A percentile compares a stretch with the other conserved stretches of the same genome.
Evolutionary conservation across 805 yeast species (phyloP).

Genomic region (Teunomyces stri): DNA sequence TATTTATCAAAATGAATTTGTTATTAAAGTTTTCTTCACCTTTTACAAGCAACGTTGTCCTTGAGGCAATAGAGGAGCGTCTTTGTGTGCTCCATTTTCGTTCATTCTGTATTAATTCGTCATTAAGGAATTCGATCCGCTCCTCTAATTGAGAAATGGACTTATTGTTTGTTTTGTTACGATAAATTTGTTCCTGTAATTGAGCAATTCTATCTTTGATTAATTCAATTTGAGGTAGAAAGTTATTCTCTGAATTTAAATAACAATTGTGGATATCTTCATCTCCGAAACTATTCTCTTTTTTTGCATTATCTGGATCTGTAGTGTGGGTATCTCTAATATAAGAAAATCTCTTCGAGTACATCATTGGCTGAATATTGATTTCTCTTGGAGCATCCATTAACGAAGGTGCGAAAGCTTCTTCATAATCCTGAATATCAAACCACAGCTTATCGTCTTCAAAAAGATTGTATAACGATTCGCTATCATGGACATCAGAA

Average conservation of each 20-base stretch:
- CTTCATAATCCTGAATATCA: constrained; percentile 60
- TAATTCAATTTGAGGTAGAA: constrained; percentile 26
- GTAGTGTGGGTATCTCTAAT: constrained; percentile 49
- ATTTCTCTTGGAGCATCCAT: constrained; percentile 39
- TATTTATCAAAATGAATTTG: constrained; percentile 35
- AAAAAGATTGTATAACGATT: constrained; percentile 32
- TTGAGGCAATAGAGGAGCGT: background rate
- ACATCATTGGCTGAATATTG: constrained; percentile 58
- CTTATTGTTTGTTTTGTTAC: constrained; percentile 8
- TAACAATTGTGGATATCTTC: constrained; percentile 32
- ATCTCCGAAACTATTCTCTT: constrained; percentile 18
- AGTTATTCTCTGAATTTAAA: constrained; percentile 24
- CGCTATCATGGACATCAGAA: constrained; percentile 2
- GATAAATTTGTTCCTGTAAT: constrained; percentile 17
- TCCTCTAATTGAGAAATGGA: constrained; percentile 10
- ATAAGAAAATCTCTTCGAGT: constrained; percentile 69
- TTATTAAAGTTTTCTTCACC: constrained; percentile 27
- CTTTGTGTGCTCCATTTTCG: background rate
- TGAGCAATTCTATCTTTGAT: constrained; percentile 25
- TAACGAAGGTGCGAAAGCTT: constrained; percentile 46
- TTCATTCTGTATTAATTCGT: constrained; percentile 5
- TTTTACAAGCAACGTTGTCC: background rate
- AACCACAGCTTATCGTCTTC: constrained; percentile 62
- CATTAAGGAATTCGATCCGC: constrained; percentile 20
- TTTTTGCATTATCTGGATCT: constrained; percentile 9